A percentile compares a stretch with the other conserved stretches of the same genome.
Conservation (phyloP, 1,284 basidiomycete species). For the Rhizopogon parksii region DNA sequence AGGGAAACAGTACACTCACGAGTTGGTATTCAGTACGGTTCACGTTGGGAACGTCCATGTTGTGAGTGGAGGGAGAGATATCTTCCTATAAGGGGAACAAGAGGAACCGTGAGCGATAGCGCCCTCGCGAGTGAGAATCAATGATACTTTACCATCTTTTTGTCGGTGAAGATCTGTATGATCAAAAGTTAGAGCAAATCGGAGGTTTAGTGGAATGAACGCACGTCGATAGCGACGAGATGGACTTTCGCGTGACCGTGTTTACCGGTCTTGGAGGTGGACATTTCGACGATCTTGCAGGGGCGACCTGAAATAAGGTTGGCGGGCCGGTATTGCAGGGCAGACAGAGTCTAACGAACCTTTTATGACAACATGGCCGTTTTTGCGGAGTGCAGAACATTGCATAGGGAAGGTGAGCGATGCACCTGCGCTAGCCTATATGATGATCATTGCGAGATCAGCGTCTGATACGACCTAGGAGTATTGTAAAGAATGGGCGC, state of each 20-base stretch:
- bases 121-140: neutral
- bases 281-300: constrained; percentile 99
- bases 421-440: constrained; percentile 71
- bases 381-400: constrained; percentile 94
- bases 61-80: constrained; percentile 97
- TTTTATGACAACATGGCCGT: constrained; percentile 98
- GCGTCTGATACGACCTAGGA: constrained; percentile 9
- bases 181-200: constrained; percentile 6
- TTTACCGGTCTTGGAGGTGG: constrained; percentile 99
- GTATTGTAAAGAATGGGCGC: constrained; percentile 9
- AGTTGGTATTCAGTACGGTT: constrained; percentile 87
- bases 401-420: constrained; percentile 91
- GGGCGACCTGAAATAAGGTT: constrained; percentile 59
- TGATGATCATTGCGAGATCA: constrained; percentile 18
- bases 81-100: constrained; percentile 64
- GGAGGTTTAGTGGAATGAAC: constrained; percentile 31
- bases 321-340: neutral
- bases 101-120: neutral
- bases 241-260: constrained; percentile 99
- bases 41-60: constrained; percentile 99
- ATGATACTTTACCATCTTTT: constrained; percentile 62
- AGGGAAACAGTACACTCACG: constrained; percentile 39
- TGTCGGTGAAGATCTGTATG: constrained; percentile 86
- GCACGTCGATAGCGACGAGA: constrained; percentile 91
- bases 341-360: constrained; percentile 32